These are phyloP conservation scores for Scheffersomyces amazonensis DNA, from an alignment of 805 yeast genomes.

Conservation along the genomic window DNA sequence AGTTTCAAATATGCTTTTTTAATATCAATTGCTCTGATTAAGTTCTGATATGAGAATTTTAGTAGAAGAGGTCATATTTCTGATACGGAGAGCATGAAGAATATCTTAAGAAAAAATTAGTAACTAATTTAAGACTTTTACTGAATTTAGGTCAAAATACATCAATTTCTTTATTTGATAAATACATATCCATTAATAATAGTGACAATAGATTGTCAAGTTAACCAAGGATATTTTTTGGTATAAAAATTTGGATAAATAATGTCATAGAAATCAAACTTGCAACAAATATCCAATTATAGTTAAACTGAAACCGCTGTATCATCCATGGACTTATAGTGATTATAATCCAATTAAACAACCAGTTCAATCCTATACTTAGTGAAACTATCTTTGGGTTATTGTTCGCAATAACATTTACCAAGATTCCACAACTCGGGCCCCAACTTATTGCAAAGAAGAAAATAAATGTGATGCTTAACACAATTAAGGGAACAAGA, in stretches of 20 bases:
- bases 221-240: not conserved
- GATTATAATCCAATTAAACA: slow-evolving; percentile 18
- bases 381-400: slow-evolving; percentile 13
- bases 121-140: too few species aligned
- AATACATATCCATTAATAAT: too few species aligned
- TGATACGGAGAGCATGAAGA: too few species aligned
- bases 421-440: slow-evolving; percentile 23
- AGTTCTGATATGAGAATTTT: too few species aligned
- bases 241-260: slow-evolving; percentile 5
- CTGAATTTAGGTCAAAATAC: too few species aligned
- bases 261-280: slow-evolving; percentile 14
- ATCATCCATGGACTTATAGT: slow-evolving; percentile 19
- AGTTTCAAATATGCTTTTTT: too few species aligned
- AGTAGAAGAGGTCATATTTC: too few species aligned
- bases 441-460: slow-evolving; percentile 30
- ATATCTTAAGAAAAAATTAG: too few species aligned
- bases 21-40: too few species aligned
- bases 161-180: too few species aligned
- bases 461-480: slow-evolving; percentile 16
- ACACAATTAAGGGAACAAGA: slow-evolving; percentile 8
- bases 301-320: slow-evolving; percentile 13
- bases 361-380: slow-evolving; percentile 19
- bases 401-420: slow-evolving; percentile 20
- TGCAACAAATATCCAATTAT: slow-evolving; percentile 16
- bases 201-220: too few species aligned